phyloP scores from a whole-genome alignment of 2,329 filamentous ascomycete species.

The Xylaria sp. region DNA sequence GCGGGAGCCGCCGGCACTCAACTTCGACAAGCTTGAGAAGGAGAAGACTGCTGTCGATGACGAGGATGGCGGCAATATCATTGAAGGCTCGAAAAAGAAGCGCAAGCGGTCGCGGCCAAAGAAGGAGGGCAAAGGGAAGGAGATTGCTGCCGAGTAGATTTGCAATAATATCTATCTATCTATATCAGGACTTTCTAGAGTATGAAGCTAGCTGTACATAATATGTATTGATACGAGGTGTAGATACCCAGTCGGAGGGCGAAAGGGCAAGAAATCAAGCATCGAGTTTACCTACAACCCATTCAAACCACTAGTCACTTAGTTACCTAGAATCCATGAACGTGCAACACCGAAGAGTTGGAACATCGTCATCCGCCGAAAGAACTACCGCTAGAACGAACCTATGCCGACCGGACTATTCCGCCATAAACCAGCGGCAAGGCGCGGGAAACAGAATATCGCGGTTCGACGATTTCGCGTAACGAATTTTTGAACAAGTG shows the following conservation, averaged over 20 bases:
- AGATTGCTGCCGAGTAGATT: conserved; percentile 24
- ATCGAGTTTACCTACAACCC: conserved; percentile 7
- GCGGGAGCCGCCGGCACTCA: conserved; percentile 66
- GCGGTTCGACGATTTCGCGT: background rate
- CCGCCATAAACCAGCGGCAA: background rate
- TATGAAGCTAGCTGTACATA: background rate
- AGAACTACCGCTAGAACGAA: background rate
- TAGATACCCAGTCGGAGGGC: conserved; percentile 18
- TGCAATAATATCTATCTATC: conserved; percentile 12
- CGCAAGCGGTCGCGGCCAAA: conserved; percentile 48
- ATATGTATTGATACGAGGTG: conserved; percentile 12
- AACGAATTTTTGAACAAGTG: background rate
- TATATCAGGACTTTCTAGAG: background rate
- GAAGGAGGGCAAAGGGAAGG: conserved; percentile 42
- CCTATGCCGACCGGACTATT: background rate
- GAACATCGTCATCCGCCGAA: conserved; percentile 5
- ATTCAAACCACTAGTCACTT: background rate
- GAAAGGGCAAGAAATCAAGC: background rate
- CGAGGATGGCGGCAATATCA: conserved; percentile 47
- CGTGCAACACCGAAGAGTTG: background rate
- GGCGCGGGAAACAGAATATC: background rate
- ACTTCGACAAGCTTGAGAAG: conserved; percentile 58
- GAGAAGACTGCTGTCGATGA: conserved; percentile 25
- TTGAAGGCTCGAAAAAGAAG: conserved; percentile 53
- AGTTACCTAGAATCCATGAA: background rate